These are phyloP conservation scores for Tylopilus balloui DNA, from an alignment of 768 basidiomycete genomes.

Conservation along the genomic window DNA sequence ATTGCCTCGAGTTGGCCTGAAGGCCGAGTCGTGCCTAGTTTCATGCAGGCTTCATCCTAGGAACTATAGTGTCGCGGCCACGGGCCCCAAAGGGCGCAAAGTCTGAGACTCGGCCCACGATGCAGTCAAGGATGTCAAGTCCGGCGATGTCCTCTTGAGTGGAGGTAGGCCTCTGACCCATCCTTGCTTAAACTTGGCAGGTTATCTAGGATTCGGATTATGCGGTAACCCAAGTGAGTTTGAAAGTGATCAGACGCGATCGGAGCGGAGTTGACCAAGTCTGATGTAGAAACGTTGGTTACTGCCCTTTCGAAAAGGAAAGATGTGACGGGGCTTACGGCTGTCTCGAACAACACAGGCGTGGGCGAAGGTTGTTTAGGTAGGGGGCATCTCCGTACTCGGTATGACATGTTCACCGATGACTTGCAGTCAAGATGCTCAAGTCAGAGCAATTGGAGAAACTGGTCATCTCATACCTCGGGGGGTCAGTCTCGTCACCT, in stretches of 20 bases:
- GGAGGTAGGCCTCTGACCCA: conserved; percentile 52
- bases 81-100: conserved; percentile 39
- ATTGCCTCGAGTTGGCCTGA: conserved; percentile 5
- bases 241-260: neutral
- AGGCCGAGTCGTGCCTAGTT: conserved; percentile 4
- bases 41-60: conserved; percentile 1
- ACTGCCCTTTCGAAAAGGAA: conserved; percentile 66
- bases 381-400: conserved; percentile 20
- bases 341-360: conserved; percentile 84
- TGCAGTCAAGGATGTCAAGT: conserved; percentile 77
- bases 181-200: neutral
- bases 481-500: conserved; percentile 46
- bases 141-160: conserved; percentile 69
- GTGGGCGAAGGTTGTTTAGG: conserved; percentile 65
- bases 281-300: conserved; percentile 65
- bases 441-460: conserved; percentile 71
- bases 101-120: conserved; percentile 76
- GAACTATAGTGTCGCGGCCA: conserved; percentile 2
- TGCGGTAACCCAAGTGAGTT: conserved; percentile 75
- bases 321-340: conserved; percentile 67
- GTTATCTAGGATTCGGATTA: conserved; percentile 70
- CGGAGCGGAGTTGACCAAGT: neutral
- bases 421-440: conserved; percentile 57
- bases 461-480: conserved; percentile 83
- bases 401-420: neutral